Conservation (phyloP, 2,329 filamentous ascomycete species). For the Scleromitrula shiraiana region DNA sequence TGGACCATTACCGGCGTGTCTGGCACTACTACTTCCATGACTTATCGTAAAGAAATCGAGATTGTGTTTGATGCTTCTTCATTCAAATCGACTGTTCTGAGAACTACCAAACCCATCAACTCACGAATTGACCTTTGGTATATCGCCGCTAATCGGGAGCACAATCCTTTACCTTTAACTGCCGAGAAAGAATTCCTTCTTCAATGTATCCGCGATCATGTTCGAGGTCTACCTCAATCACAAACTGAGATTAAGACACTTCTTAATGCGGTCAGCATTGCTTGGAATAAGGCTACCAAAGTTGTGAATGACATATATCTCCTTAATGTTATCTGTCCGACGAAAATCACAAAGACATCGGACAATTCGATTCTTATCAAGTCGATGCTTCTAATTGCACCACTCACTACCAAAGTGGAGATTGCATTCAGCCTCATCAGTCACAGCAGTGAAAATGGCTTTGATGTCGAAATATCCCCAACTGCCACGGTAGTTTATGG, state of each 20-base stretch:
- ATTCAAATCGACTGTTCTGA: constrained; percentile 38
- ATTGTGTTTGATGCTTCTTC: constrained; percentile 61
- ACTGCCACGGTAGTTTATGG: constrained; percentile 64
- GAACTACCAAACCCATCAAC: constrained; percentile 29
- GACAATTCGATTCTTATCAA: constrained; percentile 58
- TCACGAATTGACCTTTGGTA: constrained; percentile 62
- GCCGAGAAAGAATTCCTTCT: constrained; percentile 69
- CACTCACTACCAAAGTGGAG: constrained; percentile 61
- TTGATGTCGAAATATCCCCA: constrained; percentile 46
- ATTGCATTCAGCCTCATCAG: constrained; percentile 49
- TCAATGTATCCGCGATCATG: constrained; percentile 59
- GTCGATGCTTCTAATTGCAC: constrained; percentile 53
- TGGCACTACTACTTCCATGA: constrained; percentile 60
- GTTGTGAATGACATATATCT: constrained; percentile 53
- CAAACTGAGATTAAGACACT: constrained; percentile 49
- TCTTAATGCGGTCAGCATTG: constrained; percentile 48
- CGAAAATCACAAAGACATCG: constrained; percentile 52
- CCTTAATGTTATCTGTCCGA: constrained; percentile 57
- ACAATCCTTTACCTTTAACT: constrained; percentile 47
- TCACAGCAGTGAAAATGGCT: constrained; percentile 37
- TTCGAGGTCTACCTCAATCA: constrained; percentile 53
- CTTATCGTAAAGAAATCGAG: constrained; percentile 63
- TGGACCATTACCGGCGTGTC: constrained; percentile 64
- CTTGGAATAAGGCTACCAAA: constrained; percentile 57
- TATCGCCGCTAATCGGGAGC: constrained; percentile 50